Base-by-base conservation (phyloP, 371 early-diverging fungal species). In the Smittium culicis region DNA sequence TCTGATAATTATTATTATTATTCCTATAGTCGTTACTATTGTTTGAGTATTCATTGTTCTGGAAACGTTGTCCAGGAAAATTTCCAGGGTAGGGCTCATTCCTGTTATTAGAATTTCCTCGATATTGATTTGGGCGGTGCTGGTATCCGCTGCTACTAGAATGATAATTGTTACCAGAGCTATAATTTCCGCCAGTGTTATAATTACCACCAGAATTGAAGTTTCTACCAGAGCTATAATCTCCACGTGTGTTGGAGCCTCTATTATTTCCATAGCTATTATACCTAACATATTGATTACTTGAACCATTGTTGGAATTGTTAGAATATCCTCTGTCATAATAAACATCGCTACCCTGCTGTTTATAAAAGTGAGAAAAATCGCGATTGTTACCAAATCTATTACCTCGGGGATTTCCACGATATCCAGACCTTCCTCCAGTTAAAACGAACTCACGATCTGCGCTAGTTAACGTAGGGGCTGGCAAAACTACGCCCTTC, bases 321-420 rank as follows among this genome's bases (percentile, higher is more conserved):
- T 72, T 72, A 14, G 74, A 74, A 29, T 67, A 65, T 11, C 76
- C 76, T 16, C 76, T 67, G 31, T 76, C 76, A 29, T 60, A 67
- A 29, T 70, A 77, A 35, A 73, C 77, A 28, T 77, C 77, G 61
- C 72, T 74, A 25, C 77, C 77, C 34, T 74, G 73, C 66, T 77
- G 73, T 16, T 71, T 68, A 67, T 77, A 77, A 31, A 77, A 77
- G 57, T 76, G 68, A 2, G 74, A 65, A 59, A 59, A 72, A 35
- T 77, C 77, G n/a, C 68, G 71, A 67, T 71, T 74, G 67, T 77
- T 77, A 54, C 76, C 77, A 61, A 56, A 30, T n/a, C 45, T 66
- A 25, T 58, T 16, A 27, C 64, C 63, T n/a, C 75, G 66, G 56
- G 67, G 59, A 35, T 66, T 35, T 17, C 75, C 72, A 25, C 66